Conservation (phyloP, 495 filamentous ascomycete species). For the Xylaria sp. region DNA sequence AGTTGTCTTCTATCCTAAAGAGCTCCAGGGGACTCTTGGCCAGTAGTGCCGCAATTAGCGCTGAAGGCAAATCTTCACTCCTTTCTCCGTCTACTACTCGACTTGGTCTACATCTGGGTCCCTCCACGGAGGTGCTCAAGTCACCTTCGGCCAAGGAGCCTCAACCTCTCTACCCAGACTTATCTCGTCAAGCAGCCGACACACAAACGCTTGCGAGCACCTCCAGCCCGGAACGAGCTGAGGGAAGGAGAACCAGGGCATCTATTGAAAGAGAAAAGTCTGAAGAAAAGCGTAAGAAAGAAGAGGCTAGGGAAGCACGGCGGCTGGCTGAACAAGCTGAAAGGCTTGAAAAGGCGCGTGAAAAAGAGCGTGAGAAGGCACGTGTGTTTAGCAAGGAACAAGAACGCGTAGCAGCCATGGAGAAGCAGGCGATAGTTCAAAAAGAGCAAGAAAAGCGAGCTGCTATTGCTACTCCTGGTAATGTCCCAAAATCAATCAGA, state of each 20-base stretch:
- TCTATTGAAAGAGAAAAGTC: constrained; percentile 73
- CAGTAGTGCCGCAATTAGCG: constrained; percentile 78
- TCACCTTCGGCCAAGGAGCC: constrained; percentile 41
- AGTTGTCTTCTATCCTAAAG: constrained; percentile 85
- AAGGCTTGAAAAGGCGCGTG: constrained; percentile 60
- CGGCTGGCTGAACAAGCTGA: constrained; percentile 60
- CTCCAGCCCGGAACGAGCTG: constrained; percentile 49
- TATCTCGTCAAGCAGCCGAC: constrained; percentile 47
- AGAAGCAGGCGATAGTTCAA: constrained; percentile 50
- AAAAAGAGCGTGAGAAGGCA: constrained; percentile 68
- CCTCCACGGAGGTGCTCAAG: constrained; percentile 50
- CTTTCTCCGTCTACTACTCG: constrained; percentile 52
- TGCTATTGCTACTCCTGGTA: constrained; percentile 41
- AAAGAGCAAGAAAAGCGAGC: constrained; percentile 52
- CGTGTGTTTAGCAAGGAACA: constrained; percentile 68
- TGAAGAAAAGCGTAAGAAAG: constrained; percentile 68
- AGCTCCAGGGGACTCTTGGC: constrained; percentile 83
- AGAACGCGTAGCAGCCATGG: constrained; percentile 58
- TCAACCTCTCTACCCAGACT: constrained; percentile 52
- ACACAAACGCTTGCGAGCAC: constrained; percentile 39
- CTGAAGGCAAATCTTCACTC: constrained; percentile 69
- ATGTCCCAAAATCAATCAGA: constrained; percentile 51
- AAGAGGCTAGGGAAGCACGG: constrained; percentile 60
- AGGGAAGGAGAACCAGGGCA: constrained; percentile 70
- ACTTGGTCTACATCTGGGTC: constrained; percentile 41